These are phyloP conservation scores for Metschnikowia henanensis DNA, from an alignment of 805 yeast genomes.

Conservation along the genomic window DNA sequence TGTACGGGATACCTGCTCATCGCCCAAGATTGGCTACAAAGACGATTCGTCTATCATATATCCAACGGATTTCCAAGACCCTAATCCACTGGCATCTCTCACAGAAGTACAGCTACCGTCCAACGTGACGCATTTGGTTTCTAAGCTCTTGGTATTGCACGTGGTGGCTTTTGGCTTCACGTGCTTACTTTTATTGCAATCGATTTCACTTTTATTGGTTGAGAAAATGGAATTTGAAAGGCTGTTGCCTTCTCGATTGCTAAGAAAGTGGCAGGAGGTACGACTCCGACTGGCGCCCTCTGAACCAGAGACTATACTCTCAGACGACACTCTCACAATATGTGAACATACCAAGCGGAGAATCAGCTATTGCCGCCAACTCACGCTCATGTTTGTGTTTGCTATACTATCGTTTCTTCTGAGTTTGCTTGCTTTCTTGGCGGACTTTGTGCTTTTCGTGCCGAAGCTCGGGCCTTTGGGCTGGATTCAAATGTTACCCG, in stretches of 20 bases:
- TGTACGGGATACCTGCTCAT: slow-evolving; percentile 28
- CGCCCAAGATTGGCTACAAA: slow-evolving; percentile 39
- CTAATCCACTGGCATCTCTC: slow-evolving; percentile 1
- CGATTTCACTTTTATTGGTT: slow-evolving; percentile 4
- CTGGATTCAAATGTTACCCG: slow-evolving; percentile 75
- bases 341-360: background rate
- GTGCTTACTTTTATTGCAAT: slow-evolving; percentile 14
- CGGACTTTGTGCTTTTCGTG: slow-evolving; percentile 77
- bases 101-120: slow-evolving; percentile 41
- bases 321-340: background rate
- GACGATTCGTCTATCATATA: slow-evolving; percentile 6
- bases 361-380: slow-evolving; percentile 11
- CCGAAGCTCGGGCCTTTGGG: slow-evolving; percentile 80
- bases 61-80: slow-evolving; percentile 7
- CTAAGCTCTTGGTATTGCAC: slow-evolving; percentile 43
- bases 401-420: slow-evolving; percentile 69
- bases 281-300: background rate
- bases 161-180: slow-evolving; percentile 38
- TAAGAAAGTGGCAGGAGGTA: background rate
- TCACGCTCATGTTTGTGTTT: slow-evolving; percentile 55
- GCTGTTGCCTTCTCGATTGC: background rate
- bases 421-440: slow-evolving; percentile 71
- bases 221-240: background rate
- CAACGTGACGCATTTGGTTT: slow-evolving; percentile 37
- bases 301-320: background rate